phyloP scores from a whole-genome alignment of 225 moss, liverwort and hornwort species.

The Pleurozium schreberi region DNA sequence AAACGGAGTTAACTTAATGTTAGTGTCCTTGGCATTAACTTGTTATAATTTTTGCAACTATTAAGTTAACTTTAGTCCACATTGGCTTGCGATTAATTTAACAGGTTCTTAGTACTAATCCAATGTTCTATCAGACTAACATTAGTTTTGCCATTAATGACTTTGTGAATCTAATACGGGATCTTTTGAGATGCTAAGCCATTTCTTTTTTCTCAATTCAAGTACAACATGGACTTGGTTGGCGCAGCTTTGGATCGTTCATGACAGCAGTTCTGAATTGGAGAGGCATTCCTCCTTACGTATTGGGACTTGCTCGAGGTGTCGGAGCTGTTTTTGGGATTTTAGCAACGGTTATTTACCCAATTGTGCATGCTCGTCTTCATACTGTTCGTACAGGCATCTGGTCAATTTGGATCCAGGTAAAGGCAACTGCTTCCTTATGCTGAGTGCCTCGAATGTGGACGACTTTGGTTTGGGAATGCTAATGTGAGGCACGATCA shows the following conservation, averaged over 20 bases:
- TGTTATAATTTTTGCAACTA: not conserved
- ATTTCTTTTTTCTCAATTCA: not conserved
- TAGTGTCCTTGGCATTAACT: not conserved
- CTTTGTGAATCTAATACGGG: not conserved
- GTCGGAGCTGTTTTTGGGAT: conserved; percentile 74
- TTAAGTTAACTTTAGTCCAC: not conserved
- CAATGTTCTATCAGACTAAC: not conserved
- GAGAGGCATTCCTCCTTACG: conserved; percentile 84
- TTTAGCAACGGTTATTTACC: conserved; percentile 74
- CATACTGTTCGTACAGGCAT: conserved; percentile 77
- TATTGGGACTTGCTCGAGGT: conserved; percentile 75
- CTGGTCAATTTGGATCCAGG: conserved; percentile 99
- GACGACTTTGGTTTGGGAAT: not conserved
- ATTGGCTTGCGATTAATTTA: not conserved
- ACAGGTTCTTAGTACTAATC: not conserved
- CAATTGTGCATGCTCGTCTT: conserved; percentile 64
- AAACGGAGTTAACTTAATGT: not conserved
- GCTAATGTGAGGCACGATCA: not conserved
- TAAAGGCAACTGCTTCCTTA: not conserved
- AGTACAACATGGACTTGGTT: not conserved
- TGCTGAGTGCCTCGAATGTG: not conserved
- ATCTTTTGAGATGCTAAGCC: not conserved
- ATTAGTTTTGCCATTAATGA: not conserved
- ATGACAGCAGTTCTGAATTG: conserved; percentile 86
- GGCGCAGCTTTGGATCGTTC: conserved; percentile 82